Evolutionary conservation across 2,329 filamentous ascomycete genomes (phyloP).

Genomic region (Paecilomyces niveus): DNA sequence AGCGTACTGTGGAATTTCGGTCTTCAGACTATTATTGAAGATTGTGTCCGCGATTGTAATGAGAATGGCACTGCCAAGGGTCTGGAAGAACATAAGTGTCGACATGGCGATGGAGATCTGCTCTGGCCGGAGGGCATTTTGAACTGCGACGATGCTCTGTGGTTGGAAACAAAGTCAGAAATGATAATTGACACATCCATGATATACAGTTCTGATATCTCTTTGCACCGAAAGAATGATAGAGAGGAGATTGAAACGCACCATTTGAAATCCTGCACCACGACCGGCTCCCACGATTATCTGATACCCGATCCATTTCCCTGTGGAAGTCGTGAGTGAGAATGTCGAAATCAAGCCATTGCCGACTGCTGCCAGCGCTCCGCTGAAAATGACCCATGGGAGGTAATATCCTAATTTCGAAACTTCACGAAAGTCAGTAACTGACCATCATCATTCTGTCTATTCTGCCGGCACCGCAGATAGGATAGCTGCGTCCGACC

Average conservation of each 20-base stretch:
- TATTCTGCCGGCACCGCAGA: conserved; percentile 9
- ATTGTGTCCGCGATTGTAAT: conserved; percentile 60
- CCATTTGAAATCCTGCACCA: conserved; percentile 23
- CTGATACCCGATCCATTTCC: conserved; percentile 44
- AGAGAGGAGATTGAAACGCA: conserved; percentile 7
- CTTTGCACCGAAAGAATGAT: neutral
- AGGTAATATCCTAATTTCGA: conserved; percentile 26
- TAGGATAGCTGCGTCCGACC: neutral
- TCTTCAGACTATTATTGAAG: conserved; percentile 58
- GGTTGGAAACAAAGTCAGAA: conserved; percentile 35
- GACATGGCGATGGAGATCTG: conserved; percentile 36
- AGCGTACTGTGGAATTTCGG: conserved; percentile 42
- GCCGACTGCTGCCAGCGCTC: conserved; percentile 23
- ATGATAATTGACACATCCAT: conserved; percentile 5
- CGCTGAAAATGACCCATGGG: conserved; percentile 23
- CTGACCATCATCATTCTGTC: neutral
- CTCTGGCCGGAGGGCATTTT: conserved; percentile 26
- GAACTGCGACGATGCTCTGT: conserved; percentile 29
- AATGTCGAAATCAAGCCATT: conserved; percentile 39
- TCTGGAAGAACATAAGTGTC: conserved; percentile 52
- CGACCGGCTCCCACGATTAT: conserved; percentile 38
- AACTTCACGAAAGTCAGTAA: conserved; percentile 9
- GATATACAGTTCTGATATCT: too few species aligned
- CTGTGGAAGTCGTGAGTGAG: conserved; percentile 25
- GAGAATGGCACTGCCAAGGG: conserved; percentile 58